phyloP scores from a whole-genome alignment of 768 basidiomycete species.

The Coprinopsis marcescibilis region DNA sequence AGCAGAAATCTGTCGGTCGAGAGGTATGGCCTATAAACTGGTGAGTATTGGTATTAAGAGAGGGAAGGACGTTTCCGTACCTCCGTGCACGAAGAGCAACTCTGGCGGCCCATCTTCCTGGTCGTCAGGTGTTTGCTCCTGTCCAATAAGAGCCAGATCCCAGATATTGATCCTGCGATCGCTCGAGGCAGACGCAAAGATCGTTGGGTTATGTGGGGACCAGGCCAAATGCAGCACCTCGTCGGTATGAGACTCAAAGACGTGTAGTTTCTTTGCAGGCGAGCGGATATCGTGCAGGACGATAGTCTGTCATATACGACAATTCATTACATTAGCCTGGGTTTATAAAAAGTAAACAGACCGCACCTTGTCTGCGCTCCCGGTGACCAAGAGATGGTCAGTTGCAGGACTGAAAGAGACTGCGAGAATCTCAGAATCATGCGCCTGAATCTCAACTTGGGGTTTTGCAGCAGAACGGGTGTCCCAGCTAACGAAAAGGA shows the following conservation, averaged over 20 bases:
- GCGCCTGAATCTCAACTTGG: conserved; percentile 70
- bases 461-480: conserved; percentile 71
- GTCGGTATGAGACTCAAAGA: conserved; percentile 90
- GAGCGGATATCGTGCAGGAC: conserved; percentile 81
- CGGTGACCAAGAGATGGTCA: conserved; percentile 80
- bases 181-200: conserved; percentile 93
- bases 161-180: conserved; percentile 93
- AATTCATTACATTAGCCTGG: too few relatives aligned
- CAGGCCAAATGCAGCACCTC: conserved; percentile 92
- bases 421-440: conserved; percentile 85
- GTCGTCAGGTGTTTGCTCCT: conserved; percentile 96
- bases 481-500: conserved; percentile 69
- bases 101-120: conserved; percentile 98
- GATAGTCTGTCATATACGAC: too few relatives aligned
- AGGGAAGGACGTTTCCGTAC: conserved; percentile 34
- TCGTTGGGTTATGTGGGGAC: conserved; percentile 89
- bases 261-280: conserved; percentile 73
- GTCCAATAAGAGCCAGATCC: conserved; percentile 88
- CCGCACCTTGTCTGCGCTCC: conserved; percentile 88
- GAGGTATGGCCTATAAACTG: conserved; percentile 71
- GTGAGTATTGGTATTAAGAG: background rate
- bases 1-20: conserved; percentile 89
- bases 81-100: conserved; percentile 92
- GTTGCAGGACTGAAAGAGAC: conserved; percentile 85
- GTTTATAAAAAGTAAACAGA: too few relatives aligned